Percentiles rank a stretch among this genome's conserved stretches.
These are phyloP conservation scores for Leucocoprinus birnbaumii DNA, from an alignment of 768 basidiomycete genomes.

Conservation along the genomic window DNA sequence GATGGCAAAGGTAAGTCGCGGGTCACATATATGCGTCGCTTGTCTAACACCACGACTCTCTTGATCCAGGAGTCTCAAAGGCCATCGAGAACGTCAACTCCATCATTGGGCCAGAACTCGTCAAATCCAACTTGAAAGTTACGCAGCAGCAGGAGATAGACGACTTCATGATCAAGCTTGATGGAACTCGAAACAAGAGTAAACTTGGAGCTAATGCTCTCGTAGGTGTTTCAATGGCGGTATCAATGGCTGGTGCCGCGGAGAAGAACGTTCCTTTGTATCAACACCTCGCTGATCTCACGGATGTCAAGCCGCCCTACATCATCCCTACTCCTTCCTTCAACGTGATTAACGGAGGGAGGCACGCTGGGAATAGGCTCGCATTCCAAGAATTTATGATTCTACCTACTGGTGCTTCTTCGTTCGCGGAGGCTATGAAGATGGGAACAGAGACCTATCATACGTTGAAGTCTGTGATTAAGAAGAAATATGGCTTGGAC, in stretches of 20 bases:
- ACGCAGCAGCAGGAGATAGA: no score
- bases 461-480: no score
- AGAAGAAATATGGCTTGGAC: no score
- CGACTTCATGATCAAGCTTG: constrained; percentile 98
- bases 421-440: constrained; percentile 97
- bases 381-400: constrained; percentile 99
- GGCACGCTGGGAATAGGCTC: constrained; percentile 99
- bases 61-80: constrained; percentile 75
- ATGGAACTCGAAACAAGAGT: constrained; percentile 97
- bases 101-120: constrained; percentile 83
- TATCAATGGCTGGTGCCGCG: constrained; percentile 89
- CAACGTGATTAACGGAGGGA: constrained; percentile 99
- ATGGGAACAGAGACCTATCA: no score
- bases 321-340: constrained; percentile 90
- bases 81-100: constrained; percentile 95
- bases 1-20: constrained; percentile 83
- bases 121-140: constrained; percentile 80
- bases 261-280: constrained; percentile 96
- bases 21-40: background rate
- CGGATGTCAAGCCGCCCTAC: constrained; percentile 92
- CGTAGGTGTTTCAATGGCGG: constrained; percentile 93
- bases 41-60: constrained; percentile 8
- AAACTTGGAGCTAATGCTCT: constrained; percentile 99
- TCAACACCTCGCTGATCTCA: constrained; percentile 93
- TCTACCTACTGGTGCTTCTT: constrained; percentile 86